Evolutionary conservation across 768 basidiomycete species (phyloP).

Genomic region (Amanita brunnescens): DNA sequence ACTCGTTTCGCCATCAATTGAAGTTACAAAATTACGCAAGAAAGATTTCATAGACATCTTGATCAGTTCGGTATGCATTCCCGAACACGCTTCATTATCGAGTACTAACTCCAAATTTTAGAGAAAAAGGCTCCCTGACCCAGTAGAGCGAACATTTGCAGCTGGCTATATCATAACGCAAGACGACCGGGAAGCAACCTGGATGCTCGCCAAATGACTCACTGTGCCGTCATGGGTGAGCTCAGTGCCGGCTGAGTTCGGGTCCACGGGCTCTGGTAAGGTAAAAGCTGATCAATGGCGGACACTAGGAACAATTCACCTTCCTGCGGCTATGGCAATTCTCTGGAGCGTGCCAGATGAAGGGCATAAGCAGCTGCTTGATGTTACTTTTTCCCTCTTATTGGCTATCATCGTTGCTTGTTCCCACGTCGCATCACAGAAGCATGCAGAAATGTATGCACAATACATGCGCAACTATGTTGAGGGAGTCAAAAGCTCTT

Average conservation of each 20-base stretch:
- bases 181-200: slow-evolving; percentile 11
- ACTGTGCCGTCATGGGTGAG: slow-evolving; percentile 19
- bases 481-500: slow-evolving; percentile 5
- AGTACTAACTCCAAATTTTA: not conserved
- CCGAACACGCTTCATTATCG: not conserved
- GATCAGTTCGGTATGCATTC: slow-evolving; percentile 4
- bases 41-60: slow-evolving; percentile 4
- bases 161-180: slow-evolving; percentile 1
- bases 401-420: slow-evolving; percentile 14
- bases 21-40: not conserved
- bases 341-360: slow-evolving; percentile 19
- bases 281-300: slow-evolving; percentile 32
- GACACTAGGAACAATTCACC: slow-evolving; percentile 18
- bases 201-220: slow-evolving; percentile 15
- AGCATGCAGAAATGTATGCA: not conserved
- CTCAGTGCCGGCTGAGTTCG: slow-evolving; percentile 20
- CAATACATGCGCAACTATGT: not conserved
- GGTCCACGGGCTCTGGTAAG: slow-evolving; percentile 19
- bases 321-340: slow-evolving; percentile 25
- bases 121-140: not conserved
- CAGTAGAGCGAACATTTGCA: not conserved
- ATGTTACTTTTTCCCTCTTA: slow-evolving; percentile 18
- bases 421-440: slow-evolving; percentile 5
- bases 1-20: not conserved
- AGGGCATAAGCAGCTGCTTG: slow-evolving; percentile 10